Percentiles rank a stretch among this genome's conserved stretches.
phyloP scores from a whole-genome alignment of 2,329 filamentous ascomycete species.

The Chrysoporthe deuterocubensis region DNA sequence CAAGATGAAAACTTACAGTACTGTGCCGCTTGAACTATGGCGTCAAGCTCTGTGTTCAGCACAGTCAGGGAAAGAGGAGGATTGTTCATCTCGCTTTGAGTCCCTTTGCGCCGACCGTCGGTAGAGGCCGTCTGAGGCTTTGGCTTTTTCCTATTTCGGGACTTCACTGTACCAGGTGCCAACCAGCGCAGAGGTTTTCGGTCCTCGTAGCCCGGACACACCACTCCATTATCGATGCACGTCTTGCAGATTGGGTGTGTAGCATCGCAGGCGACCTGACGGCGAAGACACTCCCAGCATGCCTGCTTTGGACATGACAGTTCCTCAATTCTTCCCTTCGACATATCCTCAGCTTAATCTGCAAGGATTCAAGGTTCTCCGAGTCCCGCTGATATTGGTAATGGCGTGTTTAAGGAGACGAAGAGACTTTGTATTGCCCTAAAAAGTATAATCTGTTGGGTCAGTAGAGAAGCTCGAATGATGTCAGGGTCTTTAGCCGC shows the following conservation, averaged over 20 bases:
- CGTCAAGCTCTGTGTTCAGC: constrained; percentile 1
- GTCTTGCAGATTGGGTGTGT: neutral
- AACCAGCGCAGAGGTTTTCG: constrained; percentile 5
- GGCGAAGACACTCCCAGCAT: constrained; percentile 15
- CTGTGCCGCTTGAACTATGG: neutral
- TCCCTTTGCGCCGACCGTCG: neutral
- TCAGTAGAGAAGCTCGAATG: neutral
- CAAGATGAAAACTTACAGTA: constrained; percentile 6
- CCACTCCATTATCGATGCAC: neutral
- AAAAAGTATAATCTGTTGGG: neutral
- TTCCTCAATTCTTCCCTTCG: neutral
- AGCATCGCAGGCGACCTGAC: constrained; percentile 1
- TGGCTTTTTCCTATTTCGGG: neutral
- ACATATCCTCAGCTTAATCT: neutral
- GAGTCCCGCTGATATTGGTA: neutral
- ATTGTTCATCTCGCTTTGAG: neutral
- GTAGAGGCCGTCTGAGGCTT: neutral
- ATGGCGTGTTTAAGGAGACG: neutral
- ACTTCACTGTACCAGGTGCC: constrained; percentile 1
- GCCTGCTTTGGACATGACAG: neutral
- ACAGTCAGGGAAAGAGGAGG: neutral
- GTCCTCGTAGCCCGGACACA: constrained; percentile 12
- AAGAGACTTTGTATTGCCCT: neutral
- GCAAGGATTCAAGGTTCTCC: neutral
- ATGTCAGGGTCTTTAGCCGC: neutral